Conservation (phyloP, 768 basidiomycete genomes). For the Steccherinum ochraceum region DNA sequence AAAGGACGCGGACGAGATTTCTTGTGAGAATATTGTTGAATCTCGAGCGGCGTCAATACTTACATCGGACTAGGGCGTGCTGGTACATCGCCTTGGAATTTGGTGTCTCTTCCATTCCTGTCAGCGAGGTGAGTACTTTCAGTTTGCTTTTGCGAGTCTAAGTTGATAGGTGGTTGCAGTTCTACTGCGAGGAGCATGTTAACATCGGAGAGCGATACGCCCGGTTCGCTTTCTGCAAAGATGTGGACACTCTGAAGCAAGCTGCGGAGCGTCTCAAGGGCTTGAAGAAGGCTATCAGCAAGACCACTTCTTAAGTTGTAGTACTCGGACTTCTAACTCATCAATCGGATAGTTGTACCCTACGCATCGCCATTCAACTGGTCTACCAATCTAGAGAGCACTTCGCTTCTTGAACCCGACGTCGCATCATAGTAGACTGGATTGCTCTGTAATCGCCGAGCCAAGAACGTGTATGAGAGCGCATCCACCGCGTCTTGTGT, state of each 20-base stretch:
- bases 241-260: slow-evolving; percentile 69
- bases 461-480: slow-evolving; percentile 78
- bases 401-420: slow-evolving; percentile 39
- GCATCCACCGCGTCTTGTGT: slow-evolving; percentile 71
- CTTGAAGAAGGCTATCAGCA: slow-evolving; percentile 64
- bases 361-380: slow-evolving; percentile 23
- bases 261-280: slow-evolving; percentile 81
- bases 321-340: background rate
- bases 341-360: slow-evolving; percentile 2
- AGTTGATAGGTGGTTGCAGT: slow-evolving; percentile 38
- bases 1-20: slow-evolving; percentile 84
- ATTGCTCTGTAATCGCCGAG: slow-evolving; percentile 65
- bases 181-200: slow-evolving; percentile 87
- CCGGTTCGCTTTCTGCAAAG: slow-evolving; percentile 96
- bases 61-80: slow-evolving; percentile 53
- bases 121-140: slow-evolving; percentile 73
- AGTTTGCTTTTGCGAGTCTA: background rate
- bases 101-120: slow-evolving; percentile 90
- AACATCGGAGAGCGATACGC: slow-evolving; percentile 81
- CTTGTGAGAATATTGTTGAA: slow-evolving; percentile 37
- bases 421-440: slow-evolving; percentile 76
- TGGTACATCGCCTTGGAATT: slow-evolving; percentile 93
- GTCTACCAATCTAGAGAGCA: slow-evolving; percentile 70
- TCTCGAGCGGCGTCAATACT: background rate
- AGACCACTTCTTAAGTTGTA: slow-evolving; percentile 5